Base-by-base conservation (phyloP, 176 grass and related monocot species). In the Carex pumila region DNA sequence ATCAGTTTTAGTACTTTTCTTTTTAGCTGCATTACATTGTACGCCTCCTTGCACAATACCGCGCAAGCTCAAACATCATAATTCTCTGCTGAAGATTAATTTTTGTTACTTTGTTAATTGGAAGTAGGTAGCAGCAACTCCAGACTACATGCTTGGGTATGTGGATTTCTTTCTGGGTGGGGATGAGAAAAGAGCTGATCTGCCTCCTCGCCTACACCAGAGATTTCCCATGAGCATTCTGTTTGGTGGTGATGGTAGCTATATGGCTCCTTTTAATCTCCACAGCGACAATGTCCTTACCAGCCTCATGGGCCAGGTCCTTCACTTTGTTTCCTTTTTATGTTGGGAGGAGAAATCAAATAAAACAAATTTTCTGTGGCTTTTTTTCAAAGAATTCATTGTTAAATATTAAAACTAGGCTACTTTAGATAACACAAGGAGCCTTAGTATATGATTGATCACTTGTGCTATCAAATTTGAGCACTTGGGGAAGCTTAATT, bases 91-190 rank as follows among this genome's bases (percentile, higher is more conserved):
- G 29, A 78, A 57, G 25, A 57, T 32, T 76, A 31, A 31, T 57
- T 7, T 61, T 77, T 34, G 47, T 77, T 55, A 78, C 14, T 32
- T 78, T 9, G 19, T 4, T 50, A 49, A 57, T 32, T 56, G 18
- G 36, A 78, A 78, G 17, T 83, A 99, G 97, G 93, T 99, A 89
- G 92, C 93, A 59, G 91, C 97, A 18, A 92, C 93, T 30, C 93
- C 97, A 67, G 97, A 99, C 90, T 85, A 90, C 53, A 99, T 99
- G 97, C 88, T 99, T 63, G 93, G 93, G 13, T 99, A 96, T 89
- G 85, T 99, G 18, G 97, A 99, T 89, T 99, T 99, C 84, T 99
- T 99, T 84, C 91, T 99, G 58, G 97, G 93, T 32, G 97, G 97
- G 68, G 97, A 99, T 92, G 97, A 99, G 88, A 99, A 96, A 90